phyloP scores from a whole-genome alignment of 805 yeast species.

The Metschnikowia lochheadii region DNA sequence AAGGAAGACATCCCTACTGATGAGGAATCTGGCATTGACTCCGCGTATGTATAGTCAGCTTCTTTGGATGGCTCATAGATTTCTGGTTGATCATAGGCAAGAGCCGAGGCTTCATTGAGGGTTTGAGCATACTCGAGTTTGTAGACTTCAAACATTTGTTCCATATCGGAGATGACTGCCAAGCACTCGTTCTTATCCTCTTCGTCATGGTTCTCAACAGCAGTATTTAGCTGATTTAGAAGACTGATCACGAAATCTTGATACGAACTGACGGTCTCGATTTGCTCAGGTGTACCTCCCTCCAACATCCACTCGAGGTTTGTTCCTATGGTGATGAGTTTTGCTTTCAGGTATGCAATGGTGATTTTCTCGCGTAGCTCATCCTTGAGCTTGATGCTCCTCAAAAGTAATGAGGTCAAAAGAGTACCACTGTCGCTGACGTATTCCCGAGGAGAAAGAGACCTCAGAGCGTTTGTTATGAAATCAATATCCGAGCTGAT shows the following conservation, averaged over 20 bases:
- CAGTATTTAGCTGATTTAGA: conserved; percentile 52
- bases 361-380: conserved; percentile 50
- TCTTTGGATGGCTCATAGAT: background rate
- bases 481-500: conserved; percentile 45
- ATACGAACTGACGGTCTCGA: conserved; percentile 40
- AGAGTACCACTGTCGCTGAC: conserved; percentile 52
- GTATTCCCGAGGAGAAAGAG: conserved; percentile 42
- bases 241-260: conserved; percentile 56
- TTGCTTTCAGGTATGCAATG: conserved; percentile 61
- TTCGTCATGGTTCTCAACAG: conserved; percentile 51
- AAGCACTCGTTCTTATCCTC: conserved; percentile 63
- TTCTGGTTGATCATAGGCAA: background rate
- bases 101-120: conserved; percentile 8
- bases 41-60: conserved; percentile 18
- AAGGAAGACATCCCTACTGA: conserved; percentile 20
- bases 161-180: conserved; percentile 64
- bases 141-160: conserved; percentile 63
- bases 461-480: conserved; percentile 40
- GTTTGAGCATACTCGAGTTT: conserved; percentile 32
- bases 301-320: conserved; percentile 50
- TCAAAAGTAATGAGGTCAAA: conserved; percentile 40
- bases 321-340: conserved; percentile 58
- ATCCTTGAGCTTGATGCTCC: conserved; percentile 48
- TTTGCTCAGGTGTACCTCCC: conserved; percentile 31
- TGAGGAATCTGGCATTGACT: conserved; percentile 27